Percentiles rank a stretch among this genome's conserved stretches.
These are phyloP conservation scores for Meredithiella fracta DNA, from an alignment of 2,329 filamentous ascomycete species.

Conservation along the genomic window DNA sequence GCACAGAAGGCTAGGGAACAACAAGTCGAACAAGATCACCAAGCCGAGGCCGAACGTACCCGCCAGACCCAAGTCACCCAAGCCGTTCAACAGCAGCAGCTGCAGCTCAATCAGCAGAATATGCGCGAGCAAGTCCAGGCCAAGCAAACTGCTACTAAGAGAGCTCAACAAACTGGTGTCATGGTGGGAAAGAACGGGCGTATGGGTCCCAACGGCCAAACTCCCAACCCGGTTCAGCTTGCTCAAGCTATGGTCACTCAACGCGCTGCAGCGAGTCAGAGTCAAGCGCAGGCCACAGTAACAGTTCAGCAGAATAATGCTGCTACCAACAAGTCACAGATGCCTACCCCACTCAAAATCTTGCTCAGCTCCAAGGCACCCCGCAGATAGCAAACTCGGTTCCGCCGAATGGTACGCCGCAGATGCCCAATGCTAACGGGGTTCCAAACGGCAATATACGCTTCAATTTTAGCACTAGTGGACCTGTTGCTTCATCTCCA, in stretches of 20 bases:
- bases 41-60: constrained; percentile 17
- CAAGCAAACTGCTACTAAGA: constrained; percentile 19
- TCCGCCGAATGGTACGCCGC: constrained; percentile 12
- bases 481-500: constrained; percentile 45
- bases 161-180: constrained; percentile 17
- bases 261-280: background rate
- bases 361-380: constrained; percentile 11
- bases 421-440: constrained; percentile 19
- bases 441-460: constrained; percentile 23
- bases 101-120: constrained; percentile 23
- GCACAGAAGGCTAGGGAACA: constrained; percentile 27
- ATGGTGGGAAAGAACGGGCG: constrained; percentile 20
- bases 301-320: background rate
- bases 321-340: constrained; percentile 18
- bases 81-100: constrained; percentile 18
- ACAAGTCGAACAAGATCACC: constrained; percentile 20
- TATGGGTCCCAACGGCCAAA: constrained; percentile 7
- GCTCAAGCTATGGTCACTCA: constrained; percentile 3
- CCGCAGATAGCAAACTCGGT: constrained; percentile 11
- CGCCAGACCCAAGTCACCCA: constrained; percentile 12
- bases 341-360: background rate
- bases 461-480: constrained; percentile 37
- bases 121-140: constrained; percentile 22
- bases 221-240: constrained; percentile 22
- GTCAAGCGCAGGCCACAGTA: background rate